These are phyloP conservation scores for Mycena sanguinolenta DNA, from an alignment of 768 basidiomycete species.

Conservation along the genomic window DNA sequence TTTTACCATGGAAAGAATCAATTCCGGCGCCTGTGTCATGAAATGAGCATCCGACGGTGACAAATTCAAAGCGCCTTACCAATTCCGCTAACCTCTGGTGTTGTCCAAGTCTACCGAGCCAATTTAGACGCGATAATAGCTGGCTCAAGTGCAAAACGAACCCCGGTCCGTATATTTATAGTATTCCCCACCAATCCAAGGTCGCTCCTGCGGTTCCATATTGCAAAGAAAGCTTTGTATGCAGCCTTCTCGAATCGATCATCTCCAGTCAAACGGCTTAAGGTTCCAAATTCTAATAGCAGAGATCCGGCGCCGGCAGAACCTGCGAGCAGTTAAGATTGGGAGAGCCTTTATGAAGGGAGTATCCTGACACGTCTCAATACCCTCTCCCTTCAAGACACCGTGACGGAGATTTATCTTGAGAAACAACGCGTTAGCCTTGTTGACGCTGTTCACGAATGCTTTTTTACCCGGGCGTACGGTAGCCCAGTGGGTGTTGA, in stretches of 20 bases:
- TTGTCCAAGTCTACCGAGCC: slow-evolving; percentile 72
- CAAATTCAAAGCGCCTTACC: slow-evolving; percentile 42
- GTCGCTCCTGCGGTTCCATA: slow-evolving; percentile 92
- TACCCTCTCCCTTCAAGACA: slow-evolving; percentile 78
- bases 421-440: slow-evolving; percentile 20
- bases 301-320: slow-evolving; percentile 94
- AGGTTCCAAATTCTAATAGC: slow-evolving; percentile 93
- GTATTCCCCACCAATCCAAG: slow-evolving; percentile 91
- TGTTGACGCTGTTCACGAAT: slow-evolving; percentile 24
- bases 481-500: slow-evolving; percentile 92
- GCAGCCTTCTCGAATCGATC: slow-evolving; percentile 92
- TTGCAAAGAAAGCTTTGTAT: slow-evolving; percentile 88
- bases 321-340: slow-evolving; percentile 58
- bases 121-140: slow-evolving; percentile 20
- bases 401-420: slow-evolving; percentile 91
- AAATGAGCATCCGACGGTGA: not conserved
- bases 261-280: slow-evolving; percentile 92
- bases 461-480: slow-evolving; percentile 80
- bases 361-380: slow-evolving; percentile 81
- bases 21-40: slow-evolving; percentile 77
- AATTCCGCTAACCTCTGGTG: slow-evolving; percentile 83
- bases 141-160: slow-evolving; percentile 49
- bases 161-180: slow-evolving; percentile 86
- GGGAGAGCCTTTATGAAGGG: not conserved
- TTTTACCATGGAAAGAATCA: slow-evolving; percentile 82